Percentiles rank a stretch among this genome's conserved stretches.
phyloP scores from a whole-genome alignment of 805 yeast genomes.

The Candida schatavii region DNA sequence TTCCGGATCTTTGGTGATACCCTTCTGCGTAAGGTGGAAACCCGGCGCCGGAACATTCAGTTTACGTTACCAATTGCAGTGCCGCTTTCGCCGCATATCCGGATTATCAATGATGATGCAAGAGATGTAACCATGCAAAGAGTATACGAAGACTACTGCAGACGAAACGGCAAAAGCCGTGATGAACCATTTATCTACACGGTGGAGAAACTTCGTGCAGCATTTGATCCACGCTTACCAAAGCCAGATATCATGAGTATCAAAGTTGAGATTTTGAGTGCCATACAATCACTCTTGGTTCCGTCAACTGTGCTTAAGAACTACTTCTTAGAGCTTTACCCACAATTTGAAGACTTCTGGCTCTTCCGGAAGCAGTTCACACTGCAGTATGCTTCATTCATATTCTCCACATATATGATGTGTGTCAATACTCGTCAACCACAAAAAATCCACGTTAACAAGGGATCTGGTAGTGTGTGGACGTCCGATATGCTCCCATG shows the following conservation, averaged over 20 bases:
- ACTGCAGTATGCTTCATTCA: conserved; percentile 89
- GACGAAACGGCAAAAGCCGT: conserved; percentile 64
- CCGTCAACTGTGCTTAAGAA: conserved; percentile 82
- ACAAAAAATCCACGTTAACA: conserved; percentile 82
- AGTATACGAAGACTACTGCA: conserved; percentile 86
- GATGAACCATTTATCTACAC: conserved; percentile 91
- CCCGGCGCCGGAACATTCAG: conserved; percentile 79
- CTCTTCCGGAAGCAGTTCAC: conserved; percentile 92
- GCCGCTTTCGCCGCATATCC: conserved; percentile 91
- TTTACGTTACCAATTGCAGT: conserved; percentile 89
- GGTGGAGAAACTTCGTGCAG: conserved; percentile 81
- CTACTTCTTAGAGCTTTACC: conserved; percentile 67
- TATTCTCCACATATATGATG: conserved; percentile 92
- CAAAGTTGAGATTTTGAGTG: conserved; percentile 85
- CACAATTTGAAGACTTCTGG: conserved; percentile 93
- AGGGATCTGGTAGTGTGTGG: conserved; percentile 83
- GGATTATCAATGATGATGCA: conserved; percentile 82
- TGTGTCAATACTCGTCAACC: conserved; percentile 92
- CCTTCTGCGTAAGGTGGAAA: conserved; percentile 76
- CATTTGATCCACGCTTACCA: conserved; percentile 89
- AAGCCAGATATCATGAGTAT: conserved; percentile 88
- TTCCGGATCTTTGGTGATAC: conserved; percentile 86
- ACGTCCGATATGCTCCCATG: conserved; percentile 95
- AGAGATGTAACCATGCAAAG: conserved; percentile 73
- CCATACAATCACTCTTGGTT: conserved; percentile 82